Percentiles rank a stretch among this genome's conserved stretches.
Evolutionary conservation across 108 stramenopile genomes (phyloP).

Genomic region (Bacterosira constricta): DNA sequence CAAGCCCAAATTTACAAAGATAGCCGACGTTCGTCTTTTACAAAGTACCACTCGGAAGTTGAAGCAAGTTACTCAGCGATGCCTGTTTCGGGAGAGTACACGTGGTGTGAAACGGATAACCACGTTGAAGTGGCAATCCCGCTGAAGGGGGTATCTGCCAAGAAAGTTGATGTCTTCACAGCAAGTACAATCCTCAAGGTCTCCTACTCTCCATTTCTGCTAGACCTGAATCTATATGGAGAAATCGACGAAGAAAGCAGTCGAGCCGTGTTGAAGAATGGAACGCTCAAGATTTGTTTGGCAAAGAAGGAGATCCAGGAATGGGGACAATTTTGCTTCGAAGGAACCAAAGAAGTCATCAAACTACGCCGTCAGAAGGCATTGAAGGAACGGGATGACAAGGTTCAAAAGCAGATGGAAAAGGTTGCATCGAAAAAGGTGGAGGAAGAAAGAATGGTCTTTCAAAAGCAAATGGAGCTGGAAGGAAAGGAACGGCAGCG

Average conservation of each 20-base stretch:
- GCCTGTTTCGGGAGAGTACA: slow-evolving; percentile 36
- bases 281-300: slow-evolving; percentile 42
- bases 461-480: slow-evolving; percentile 54
- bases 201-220: slow-evolving; percentile 35
- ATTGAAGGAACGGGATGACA: slow-evolving; percentile 19
- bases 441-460: slow-evolving; percentile 48
- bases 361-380: slow-evolving; percentile 22
- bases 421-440: slow-evolving; percentile 19
- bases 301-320: slow-evolving; percentile 23
- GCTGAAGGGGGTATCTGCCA: slow-evolving; percentile 42
- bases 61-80: no score
- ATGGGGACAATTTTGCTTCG: slow-evolving; percentile 49
- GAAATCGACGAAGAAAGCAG: slow-evolving; percentile 43
- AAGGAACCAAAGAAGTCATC: slow-evolving; percentile 29
- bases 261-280: slow-evolving; percentile 54
- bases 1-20: no score
- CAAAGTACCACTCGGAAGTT: no score
- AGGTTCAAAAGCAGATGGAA: slow-evolving; percentile 22
- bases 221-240: slow-evolving; percentile 34
- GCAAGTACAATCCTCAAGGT: slow-evolving; percentile 32
- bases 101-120: slow-evolving; percentile 33
- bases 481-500: slow-evolving; percentile 46
- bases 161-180: slow-evolving; percentile 39
- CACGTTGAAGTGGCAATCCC: slow-evolving; percentile 26
- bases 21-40: no score